Conservation (phyloP, 2,329 filamentous ascomycete species). For the Talaromyces pinophilus region DNA sequence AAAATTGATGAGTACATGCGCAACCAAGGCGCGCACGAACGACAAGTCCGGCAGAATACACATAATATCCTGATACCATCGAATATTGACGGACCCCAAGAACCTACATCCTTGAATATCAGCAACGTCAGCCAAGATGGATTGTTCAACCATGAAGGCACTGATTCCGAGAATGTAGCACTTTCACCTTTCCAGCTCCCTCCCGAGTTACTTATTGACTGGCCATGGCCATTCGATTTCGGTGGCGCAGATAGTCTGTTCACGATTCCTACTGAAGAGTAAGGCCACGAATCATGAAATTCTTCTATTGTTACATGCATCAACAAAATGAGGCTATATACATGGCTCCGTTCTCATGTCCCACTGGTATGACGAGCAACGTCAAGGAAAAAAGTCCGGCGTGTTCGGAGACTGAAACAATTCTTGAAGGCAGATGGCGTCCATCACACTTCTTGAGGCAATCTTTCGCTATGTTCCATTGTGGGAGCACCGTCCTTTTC, state of each 20-base stretch:
- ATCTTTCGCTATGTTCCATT: background rate
- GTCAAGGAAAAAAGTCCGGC: background rate
- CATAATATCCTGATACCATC: conserved; percentile 21
- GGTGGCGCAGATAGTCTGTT: background rate
- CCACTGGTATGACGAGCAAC: background rate
- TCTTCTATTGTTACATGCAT: background rate
- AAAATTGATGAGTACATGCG: conserved; percentile 50
- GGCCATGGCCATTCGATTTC: conserved; percentile 41
- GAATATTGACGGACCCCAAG: background rate
- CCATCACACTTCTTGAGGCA: background rate
- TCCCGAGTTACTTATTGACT: conserved; percentile 44
- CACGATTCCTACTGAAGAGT: background rate
- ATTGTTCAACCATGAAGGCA: background rate
- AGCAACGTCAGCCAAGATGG: background rate
- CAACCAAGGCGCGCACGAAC: conserved; percentile 9
- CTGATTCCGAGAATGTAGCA: background rate
- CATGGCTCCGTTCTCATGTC: background rate
- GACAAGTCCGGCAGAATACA: conserved; percentile 21
- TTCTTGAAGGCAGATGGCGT: background rate
- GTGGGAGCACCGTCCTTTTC: background rate
- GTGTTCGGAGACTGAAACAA: background rate
- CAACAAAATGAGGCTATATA: background rate
- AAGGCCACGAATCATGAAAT: background rate
- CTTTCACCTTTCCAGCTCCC: conserved; percentile 44
- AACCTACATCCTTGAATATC: background rate